Evolutionary conservation across 768 basidiomycete genomes (phyloP).

Genomic region (Rubroboletus pulcherrimus): DNA sequence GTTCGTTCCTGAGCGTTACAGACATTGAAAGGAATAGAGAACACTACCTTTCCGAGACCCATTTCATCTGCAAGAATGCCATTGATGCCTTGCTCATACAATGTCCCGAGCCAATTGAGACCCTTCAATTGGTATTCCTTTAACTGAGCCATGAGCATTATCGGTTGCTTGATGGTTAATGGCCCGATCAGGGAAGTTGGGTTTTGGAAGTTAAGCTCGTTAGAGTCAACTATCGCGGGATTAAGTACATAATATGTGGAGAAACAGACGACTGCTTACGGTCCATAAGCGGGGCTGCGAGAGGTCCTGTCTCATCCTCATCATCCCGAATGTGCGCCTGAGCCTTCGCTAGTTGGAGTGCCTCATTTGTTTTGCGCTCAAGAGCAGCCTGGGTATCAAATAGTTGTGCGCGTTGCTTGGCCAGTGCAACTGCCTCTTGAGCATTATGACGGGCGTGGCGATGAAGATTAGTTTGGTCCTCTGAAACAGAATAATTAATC

Average conservation of each 20-base stretch:
- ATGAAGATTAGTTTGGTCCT: conserved; percentile 83
- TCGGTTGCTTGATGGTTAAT: conserved; percentile 84
- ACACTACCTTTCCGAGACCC: conserved; percentile 82
- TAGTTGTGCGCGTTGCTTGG: conserved; percentile 72
- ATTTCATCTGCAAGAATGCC: conserved; percentile 99
- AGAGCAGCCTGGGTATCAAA: conserved; percentile 84
- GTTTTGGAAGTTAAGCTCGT: conserved; percentile 99
- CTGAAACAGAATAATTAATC: conserved; percentile 37
- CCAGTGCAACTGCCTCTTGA: conserved; percentile 79
- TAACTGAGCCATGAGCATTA: conserved; percentile 92
- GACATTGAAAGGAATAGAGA: conserved; percentile 7
- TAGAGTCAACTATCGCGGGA: conserved; percentile 70
- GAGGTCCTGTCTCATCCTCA: conserved; percentile 35
- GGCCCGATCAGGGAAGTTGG: conserved; percentile 86
- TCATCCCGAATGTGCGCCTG: conserved; percentile 42
- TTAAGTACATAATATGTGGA: conserved; percentile 1
- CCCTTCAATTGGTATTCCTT: conserved; percentile 99
- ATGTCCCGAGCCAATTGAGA: conserved; percentile 93
- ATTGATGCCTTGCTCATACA: conserved; percentile 99
- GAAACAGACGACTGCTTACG: conserved; percentile 42
- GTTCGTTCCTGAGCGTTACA: neutral
- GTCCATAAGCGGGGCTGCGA: conserved; percentile 58
- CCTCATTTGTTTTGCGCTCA: conserved; percentile 79
- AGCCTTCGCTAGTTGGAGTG: conserved; percentile 61
- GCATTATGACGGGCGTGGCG: conserved; percentile 85